Base-by-base conservation (phyloP, 164 flowering plant genomes). In the Platanus orientalis region DNA sequence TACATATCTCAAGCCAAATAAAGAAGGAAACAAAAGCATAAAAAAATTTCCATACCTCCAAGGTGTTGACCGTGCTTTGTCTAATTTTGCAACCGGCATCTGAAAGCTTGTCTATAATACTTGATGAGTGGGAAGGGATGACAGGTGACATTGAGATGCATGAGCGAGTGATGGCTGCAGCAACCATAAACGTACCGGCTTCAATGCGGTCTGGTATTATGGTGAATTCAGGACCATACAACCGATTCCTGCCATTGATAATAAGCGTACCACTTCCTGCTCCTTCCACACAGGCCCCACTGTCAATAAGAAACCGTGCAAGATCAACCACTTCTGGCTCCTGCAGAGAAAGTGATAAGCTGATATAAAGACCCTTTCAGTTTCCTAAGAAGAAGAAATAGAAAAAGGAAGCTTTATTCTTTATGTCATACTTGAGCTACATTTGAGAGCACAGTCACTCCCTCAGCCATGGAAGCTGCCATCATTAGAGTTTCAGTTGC, bases 391-490 rank as follows among this genome's bases (percentile, higher is more conserved):
- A 21, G 42, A 7, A 53, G 13, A 63, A 57, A n/a, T n/a, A 13
- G 3, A 47, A 24, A 20, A 6, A 7, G n/a, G n/a, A n/a, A 32
- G 49, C 49, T 42, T 29, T 42, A 39, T 21, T 60, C 32, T 26
- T n/a, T n/a, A 45, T 42, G 36, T 61, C 73, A 42, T 78, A 80
- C 83, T 56, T 71, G 74, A 56, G 84, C 84, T 23, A 64, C 84
- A 77, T 83, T 83, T 24, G 80, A 74, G 32, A 83, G 81, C 11
- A 74, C 64, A 28, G 80, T 83, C 47, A 58, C 65, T 60, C 87
- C 84, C 45, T 77, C 74, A 47, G 84, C 84, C 73, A 80, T n/a
- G 54, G 76, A 79, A 26, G 84, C 84, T 45, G 87, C 87, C 84
- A 83, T 81, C 83, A 81, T 79, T 26, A 79, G 78, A 57, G 83